Evolutionary conservation across 179 eudicot species (phyloP), one percentile per base, ranked within the genome.

Genomic region (Monotropa hypopitys): DNA sequence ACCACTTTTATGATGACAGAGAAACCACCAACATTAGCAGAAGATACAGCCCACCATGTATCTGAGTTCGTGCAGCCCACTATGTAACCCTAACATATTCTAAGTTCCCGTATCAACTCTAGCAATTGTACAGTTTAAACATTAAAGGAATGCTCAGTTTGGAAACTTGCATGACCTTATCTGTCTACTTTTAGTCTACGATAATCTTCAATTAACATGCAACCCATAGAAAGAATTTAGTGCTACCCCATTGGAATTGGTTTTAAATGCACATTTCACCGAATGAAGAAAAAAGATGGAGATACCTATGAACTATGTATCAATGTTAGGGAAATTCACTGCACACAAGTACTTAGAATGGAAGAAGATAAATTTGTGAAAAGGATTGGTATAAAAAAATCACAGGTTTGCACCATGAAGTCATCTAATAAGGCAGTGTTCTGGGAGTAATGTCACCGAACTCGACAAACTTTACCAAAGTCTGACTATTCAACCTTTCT

Each of bases 21-120:
- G 53, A 69, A 74, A 50, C 69, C 16, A 57, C 28, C 54, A 45
- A 57, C 53, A 26, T 74, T 45, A 63, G 56, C 71, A 46, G n/a
- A 32, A 76, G 72, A 46, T 13, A 72, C 72, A 65, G 54, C 28
- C 20, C 0, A 20, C 47, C 10, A 38, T 2, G 40, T 38, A 28
- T 61, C 67, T 13, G 67, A 61, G 66, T 28, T 61, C 67, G 13
- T 28, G 7, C 38, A 61, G 20, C 12, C 67, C 67, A 33, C 35
- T 59, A 28, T 28, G 5, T 28, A 35, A 40, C 28, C 47, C 49
- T 43, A 67, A 40, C 49, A 3, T 43, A 43, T 43, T 32, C 30
- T 21, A 33, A 47, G 32, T 49, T 62, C 59, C 30, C 0, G 28
- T 8, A 63, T 32, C 28, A 63, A 65, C 78, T 28, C 45, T 32